Evolutionary conservation across 257 asterid species (phyloP).

Genomic region (Paulownia fortunei): DNA sequence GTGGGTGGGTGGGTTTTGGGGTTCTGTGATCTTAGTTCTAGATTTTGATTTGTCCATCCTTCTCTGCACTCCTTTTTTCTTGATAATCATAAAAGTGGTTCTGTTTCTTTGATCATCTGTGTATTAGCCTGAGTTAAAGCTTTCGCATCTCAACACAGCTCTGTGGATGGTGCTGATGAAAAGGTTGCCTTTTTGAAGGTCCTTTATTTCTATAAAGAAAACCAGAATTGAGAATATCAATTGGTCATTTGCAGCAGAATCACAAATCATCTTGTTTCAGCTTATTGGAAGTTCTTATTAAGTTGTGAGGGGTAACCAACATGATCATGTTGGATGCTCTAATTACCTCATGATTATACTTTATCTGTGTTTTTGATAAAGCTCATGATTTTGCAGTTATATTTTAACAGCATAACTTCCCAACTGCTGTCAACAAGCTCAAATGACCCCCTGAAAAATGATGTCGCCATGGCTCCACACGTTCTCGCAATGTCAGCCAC

Average conservation of each 20-base stretch:
- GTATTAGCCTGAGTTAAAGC: not conserved
- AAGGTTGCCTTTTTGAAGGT: not conserved
- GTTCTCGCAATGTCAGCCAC: conserved; percentile 98
- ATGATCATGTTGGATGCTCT: conserved; percentile 15
- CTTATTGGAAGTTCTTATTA: conserved; percentile 7
- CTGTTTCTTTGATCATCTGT: not conserved
- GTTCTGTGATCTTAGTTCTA: not conserved
- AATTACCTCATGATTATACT: not conserved
- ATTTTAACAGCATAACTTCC: conserved; percentile 60
- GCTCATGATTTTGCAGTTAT: conserved; percentile 64
- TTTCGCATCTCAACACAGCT: not conserved
- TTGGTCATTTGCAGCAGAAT: not conserved
- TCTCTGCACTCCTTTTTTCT: not conserved
- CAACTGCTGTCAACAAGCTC: conserved; percentile 51
- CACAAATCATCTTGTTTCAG: conserved; percentile 7
- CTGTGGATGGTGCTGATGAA: not conserved
- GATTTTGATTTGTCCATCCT: not conserved
- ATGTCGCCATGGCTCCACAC: conserved; percentile 82
- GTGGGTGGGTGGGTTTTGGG: not conserved
- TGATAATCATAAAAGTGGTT: not conserved
- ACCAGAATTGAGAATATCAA: not conserved
- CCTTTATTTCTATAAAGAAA: conserved; percentile 1
- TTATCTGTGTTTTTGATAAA: conserved; percentile 21
- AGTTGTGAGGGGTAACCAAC: not conserved
- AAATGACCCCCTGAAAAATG: conserved; percentile 48